These are phyloP conservation scores for Sanghuangporus weigelae DNA, from an alignment of 1,284 basidiomycete species.

Conservation along the genomic window DNA sequence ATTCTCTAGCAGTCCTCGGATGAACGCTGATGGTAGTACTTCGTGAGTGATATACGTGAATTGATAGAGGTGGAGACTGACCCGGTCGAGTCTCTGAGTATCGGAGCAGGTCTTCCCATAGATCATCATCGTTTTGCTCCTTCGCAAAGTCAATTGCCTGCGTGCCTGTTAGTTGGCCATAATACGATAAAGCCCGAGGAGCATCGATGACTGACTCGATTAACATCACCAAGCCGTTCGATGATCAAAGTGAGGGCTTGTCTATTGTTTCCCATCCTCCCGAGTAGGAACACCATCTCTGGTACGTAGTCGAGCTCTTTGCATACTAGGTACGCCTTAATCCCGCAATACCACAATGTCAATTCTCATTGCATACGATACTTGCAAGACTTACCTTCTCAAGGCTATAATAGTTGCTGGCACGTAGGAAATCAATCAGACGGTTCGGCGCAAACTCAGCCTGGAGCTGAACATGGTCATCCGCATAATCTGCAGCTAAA, in stretches of 20 bases:
- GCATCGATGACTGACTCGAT: conserved; percentile 50
- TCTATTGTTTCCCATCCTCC: conserved; percentile 97
- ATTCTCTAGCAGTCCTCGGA: conserved; percentile 91
- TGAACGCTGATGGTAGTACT: conserved; percentile 63
- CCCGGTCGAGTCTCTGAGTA: conserved; percentile 93
- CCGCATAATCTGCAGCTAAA: conserved; percentile 76
- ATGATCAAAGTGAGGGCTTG: conserved; percentile 93
- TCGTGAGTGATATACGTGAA: neutral
- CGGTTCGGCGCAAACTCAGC: conserved; percentile 80
- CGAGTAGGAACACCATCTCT: conserved; percentile 97
- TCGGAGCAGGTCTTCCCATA: conserved; percentile 94
- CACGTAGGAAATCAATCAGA: conserved; percentile 88
- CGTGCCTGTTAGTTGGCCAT: neutral
- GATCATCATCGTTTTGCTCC: conserved; percentile 94
- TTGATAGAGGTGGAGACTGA: conserved; percentile 29
- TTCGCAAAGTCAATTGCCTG: conserved; percentile 98
- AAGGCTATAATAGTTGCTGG: conserved; percentile 88
- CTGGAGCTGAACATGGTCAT: conserved; percentile 88
- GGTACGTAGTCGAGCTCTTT: conserved; percentile 82
- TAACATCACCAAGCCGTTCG: conserved; percentile 89
- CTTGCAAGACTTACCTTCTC: conserved; percentile 59
- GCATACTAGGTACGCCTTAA: conserved; percentile 84
- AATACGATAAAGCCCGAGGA: neutral
- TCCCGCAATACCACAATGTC: neutral
- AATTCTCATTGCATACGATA: neutral